These are phyloP conservation scores for Blastocladiella britannica DNA, from an alignment of 192 early-diverging fungal species.

Conservation along the genomic window DNA sequence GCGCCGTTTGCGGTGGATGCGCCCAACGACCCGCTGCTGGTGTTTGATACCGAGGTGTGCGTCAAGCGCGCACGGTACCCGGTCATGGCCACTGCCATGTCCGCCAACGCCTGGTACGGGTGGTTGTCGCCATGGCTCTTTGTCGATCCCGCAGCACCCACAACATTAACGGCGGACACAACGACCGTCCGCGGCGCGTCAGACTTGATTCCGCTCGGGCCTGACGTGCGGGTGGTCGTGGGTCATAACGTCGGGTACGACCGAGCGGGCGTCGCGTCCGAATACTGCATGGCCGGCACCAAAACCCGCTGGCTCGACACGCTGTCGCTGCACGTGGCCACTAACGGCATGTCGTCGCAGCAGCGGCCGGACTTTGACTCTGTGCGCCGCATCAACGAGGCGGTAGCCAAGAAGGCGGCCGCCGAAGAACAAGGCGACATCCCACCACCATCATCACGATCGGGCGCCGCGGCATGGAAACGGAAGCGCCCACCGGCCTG, in stretches of 20 bases:
- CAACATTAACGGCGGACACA: slow-evolving; percentile 4
- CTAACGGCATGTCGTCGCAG: slow-evolving; percentile 70
- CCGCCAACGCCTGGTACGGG: slow-evolving; percentile 59
- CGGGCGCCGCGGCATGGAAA: slow-evolving; percentile 17
- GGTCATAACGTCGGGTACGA: slow-evolving; percentile 91
- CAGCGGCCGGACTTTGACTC: slow-evolving; percentile 42
- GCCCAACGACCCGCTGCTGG: slow-evolving; percentile 39
- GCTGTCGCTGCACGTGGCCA: slow-evolving; percentile 75
- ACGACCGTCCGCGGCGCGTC: slow-evolving; percentile 1
- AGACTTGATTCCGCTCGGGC: slow-evolving; percentile 39
- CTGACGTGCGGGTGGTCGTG: slow-evolving; percentile 28
- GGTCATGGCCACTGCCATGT: slow-evolving; percentile 58
- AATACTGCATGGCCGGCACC: slow-evolving; percentile 43
- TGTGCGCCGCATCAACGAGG: neutral
- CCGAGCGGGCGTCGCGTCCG: slow-evolving; percentile 66
- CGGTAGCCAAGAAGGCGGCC: too few relatives aligned
- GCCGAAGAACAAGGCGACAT: slow-evolving; percentile 34
- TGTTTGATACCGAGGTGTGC: slow-evolving; percentile 75
- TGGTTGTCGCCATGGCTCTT: slow-evolving; percentile 77
- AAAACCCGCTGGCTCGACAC: slow-evolving; percentile 63
- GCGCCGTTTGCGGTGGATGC: slow-evolving; percentile 21
- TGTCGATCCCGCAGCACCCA: too few relatives aligned
- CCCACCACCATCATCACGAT: slow-evolving; percentile 20
- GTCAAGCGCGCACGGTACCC: slow-evolving; percentile 46
- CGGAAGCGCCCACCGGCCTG: slow-evolving; percentile 11